A percentile compares a stretch with the other conserved stretches of the same genome.
phyloP scores from a whole-genome alignment of 176 grass and related monocot species.

The Ananas comosus region DNA sequence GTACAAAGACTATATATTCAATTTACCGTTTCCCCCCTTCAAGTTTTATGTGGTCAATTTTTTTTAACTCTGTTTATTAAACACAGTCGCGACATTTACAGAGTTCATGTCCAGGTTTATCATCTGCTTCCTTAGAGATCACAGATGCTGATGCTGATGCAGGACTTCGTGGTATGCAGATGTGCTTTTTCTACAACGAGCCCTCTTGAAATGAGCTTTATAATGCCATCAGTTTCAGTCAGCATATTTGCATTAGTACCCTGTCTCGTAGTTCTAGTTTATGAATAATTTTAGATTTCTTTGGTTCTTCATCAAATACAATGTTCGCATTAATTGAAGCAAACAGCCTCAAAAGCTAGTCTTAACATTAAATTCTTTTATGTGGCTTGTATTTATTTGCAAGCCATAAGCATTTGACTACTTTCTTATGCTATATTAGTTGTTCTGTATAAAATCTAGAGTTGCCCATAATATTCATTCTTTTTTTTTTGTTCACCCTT shows the following conservation, averaged over 20 bases:
- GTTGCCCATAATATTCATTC: too few relatives aligned
- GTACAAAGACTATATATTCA: too few relatives aligned
- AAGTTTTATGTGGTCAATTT: not conserved
- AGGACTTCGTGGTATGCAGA: constrained; percentile 54
- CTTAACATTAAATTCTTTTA: too few relatives aligned
- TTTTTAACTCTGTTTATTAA: constrained; percentile 14
- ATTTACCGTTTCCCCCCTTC: not conserved
- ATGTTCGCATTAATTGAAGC: too few relatives aligned
- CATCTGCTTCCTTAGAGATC: constrained; percentile 80
- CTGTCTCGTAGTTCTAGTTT: not conserved
- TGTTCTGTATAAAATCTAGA: too few relatives aligned
- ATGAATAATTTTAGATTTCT: not conserved
- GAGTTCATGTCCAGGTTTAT: constrained; percentile 54
- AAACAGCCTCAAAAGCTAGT: too few relatives aligned
- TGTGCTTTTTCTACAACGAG: not conserved
- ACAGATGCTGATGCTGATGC: constrained; percentile 32
- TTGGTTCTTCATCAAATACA: not conserved
- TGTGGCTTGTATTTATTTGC: too few relatives aligned
- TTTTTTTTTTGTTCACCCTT: too few relatives aligned
- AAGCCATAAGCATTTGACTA: too few relatives aligned
- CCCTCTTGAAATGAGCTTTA: not conserved
- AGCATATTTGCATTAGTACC: not conserved
- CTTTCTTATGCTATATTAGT: too few relatives aligned
- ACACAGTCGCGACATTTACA: constrained; percentile 20
- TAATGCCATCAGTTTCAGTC: not conserved